Evolutionary conservation across 345 rosid species (phyloP), one percentile per base, ranked within the genome.

Genomic region (Moringa oleifera): DNA sequence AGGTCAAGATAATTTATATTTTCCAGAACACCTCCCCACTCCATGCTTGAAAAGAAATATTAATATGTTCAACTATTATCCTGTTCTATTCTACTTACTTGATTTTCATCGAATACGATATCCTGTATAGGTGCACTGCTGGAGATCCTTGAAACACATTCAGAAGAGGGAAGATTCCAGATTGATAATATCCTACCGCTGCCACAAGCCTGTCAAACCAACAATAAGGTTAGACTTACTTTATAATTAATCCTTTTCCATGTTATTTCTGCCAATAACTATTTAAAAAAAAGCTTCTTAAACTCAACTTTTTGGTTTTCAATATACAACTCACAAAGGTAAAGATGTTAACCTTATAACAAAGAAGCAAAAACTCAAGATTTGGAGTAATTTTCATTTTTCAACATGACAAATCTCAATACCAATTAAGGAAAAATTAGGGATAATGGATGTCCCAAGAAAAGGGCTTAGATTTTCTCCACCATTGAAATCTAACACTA

Each of bases 121-220:
- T 90, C 97, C 66, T 90, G 95, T 50, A 82, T 71, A 49, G 81
- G 68, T 53, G 95, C 82, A 68, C 65, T 57, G 57, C 57, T 51
- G 37, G 76, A 62, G 54, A 82, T 77, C 71, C 65, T 77, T 52
- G 93, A 82, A 76, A 90, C 80, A 57, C 96, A 85, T 68, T 86
- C 95, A 31, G 89, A 88, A 68, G 96, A 85, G 18, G 88, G 86
- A 57, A 94, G 89, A 74, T 81, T 94, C 99, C 97, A 94, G 49
- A 86, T 68, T 51, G 92, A 84, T 72, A 90, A 58, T 51, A 51
- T 78, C 55, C 50, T 77, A 67, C 95, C 92, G 61, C 70, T 84
- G 78, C 97, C 87, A 75, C 85, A 90, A 53, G 80, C 90, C 97
- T 94, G 77, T 2, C 57, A 61, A 63, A n/a, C 36, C 47, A 68